Evolutionary conservation across 495 filamentous ascomycete species (phyloP), one percentile per base, ranked within the genome.

Genomic region (Penicillium waksmanii): DNA sequence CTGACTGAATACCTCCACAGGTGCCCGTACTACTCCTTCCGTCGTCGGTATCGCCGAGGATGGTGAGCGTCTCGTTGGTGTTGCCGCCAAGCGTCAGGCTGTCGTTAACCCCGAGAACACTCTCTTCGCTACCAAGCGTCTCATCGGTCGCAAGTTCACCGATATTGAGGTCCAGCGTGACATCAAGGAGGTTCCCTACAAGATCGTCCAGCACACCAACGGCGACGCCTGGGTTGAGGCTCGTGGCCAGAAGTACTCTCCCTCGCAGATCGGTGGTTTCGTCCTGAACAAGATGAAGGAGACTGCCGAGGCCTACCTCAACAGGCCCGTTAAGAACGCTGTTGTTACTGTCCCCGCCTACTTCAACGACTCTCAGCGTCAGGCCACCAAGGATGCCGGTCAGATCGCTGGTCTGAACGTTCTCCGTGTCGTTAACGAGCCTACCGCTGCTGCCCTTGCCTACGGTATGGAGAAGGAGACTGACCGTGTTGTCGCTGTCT

Each of bases 31-130:
- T 74, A 98, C 95, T 36, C 95, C 95, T 40, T 98, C 95, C 17
- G 93, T 97, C 34, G 94, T 98, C 63, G 95, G 91, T 67, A 98
- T 98, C 79, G 90, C 95, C 46, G 88, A 96, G 80, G 93, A 97
- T 77, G 96, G 96, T 58, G 95, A 98, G 85, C 90, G 96, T 61
- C 80, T 98, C 57, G 95, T 98, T 64, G 95, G 95, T 89, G 92
- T 98, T 66, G 92, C 95, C 51, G 95, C 95, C 62, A 98, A 98
- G 86, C 94, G 95, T 72, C 95, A 98, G 79, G 95, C 95, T 51
- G 96, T 98, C 66, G 96, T 98, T 66, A 98, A 98, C 84, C 95
- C 95, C 3, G 95, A 98, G 77, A 98, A 98, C 81, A 98, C 95
- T 50, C 87, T 98, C 51, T 98, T 98, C 74, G 95, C 95, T 78